Evolutionary conservation across 768 basidiomycete genomes (phyloP), one percentile per base, ranked within the genome.

Genomic region (Guyanaporus albipodus): DNA sequence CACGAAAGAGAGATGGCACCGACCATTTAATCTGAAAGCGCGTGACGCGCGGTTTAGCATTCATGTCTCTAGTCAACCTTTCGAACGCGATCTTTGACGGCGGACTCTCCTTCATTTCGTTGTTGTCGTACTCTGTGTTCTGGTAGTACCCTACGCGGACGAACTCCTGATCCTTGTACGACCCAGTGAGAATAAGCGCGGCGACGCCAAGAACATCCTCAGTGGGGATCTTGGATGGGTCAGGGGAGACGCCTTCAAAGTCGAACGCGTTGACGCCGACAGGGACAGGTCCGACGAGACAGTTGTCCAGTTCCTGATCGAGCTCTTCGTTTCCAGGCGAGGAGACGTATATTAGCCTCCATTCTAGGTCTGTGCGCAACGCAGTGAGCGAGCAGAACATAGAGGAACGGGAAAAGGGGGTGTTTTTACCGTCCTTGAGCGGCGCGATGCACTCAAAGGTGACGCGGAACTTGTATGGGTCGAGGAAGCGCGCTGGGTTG

Each of bases 121-220:
- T 89, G 57, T 88, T 91, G 66, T 96, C 95, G 62, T 97, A 98
- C 67, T 98, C 95, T 21, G 94, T 97, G 62, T 98, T 94, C 69
- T 98, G 96, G 67, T 99, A 99, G 66, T 99, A 98, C 7, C 96
- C 96, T 22, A 99, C 94, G 37, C 95, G 83, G n/a, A 99, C 95
- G 61, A 99, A 99, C 66, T 98, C 96, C 60, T 96, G 94, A 42
- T 97, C 95, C 31, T 84, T 82, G 69, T 98, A 99, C 10, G 89
- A 90, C 7, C 92, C 96, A 0, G 94, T 98, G 42, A 99, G 79
- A 59, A 99, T 97, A 62, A 98, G 85, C 6, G 95, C 96, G 2
- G 95, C 91, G 15, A 99, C 94, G 37, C 96, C 96, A 11, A 99
- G 77, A 26, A 95, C 90, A 61, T 98, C 95, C 51, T 90, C 84